Conservation (phyloP, 345 rosid genomes). For the Lepidium didymum region DNA sequence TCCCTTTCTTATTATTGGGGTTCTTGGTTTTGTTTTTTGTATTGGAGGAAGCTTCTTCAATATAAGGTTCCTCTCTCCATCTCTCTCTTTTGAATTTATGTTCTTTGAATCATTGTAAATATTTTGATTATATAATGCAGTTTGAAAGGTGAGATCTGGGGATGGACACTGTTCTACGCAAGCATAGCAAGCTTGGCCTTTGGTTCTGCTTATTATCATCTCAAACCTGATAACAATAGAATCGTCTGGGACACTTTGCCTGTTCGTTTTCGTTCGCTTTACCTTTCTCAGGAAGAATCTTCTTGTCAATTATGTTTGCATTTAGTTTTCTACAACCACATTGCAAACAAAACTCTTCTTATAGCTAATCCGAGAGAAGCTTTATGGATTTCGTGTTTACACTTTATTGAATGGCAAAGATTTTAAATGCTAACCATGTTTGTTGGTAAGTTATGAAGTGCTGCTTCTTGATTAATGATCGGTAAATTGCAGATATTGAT, state of each 20-base stretch:
- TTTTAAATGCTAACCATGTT: not conserved
- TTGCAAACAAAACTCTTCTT: not conserved
- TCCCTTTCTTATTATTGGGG: constrained; percentile 75
- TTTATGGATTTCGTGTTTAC: not conserved
- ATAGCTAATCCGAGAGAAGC: not conserved
- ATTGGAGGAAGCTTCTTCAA: constrained; percentile 60
- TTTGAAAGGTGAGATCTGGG: constrained; percentile 65
- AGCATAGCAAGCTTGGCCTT: constrained; percentile 62
- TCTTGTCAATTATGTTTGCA: not conserved
- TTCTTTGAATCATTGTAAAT: not conserved
- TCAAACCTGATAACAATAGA: constrained; percentile 69
- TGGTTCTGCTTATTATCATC: constrained; percentile 87
- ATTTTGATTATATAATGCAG: constrained; percentile 30
- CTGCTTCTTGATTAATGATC: constrained; percentile 12
- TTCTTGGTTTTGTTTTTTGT: constrained; percentile 66
- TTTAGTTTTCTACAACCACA: not conserved
- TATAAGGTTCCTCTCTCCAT: constrained; percentile 37
- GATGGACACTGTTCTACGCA: constrained; percentile 74
- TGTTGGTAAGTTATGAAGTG: not conserved
- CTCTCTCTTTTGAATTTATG: not conserved
- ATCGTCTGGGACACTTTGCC: constrained; percentile 72
- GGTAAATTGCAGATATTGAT: constrained; percentile 69
- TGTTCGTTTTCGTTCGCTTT: constrained; percentile 41
- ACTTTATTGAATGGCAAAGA: not conserved
- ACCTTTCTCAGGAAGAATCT: not conserved